Conservation (phyloP, 768 basidiomycete genomes). For the Boletus sp. region DNA sequence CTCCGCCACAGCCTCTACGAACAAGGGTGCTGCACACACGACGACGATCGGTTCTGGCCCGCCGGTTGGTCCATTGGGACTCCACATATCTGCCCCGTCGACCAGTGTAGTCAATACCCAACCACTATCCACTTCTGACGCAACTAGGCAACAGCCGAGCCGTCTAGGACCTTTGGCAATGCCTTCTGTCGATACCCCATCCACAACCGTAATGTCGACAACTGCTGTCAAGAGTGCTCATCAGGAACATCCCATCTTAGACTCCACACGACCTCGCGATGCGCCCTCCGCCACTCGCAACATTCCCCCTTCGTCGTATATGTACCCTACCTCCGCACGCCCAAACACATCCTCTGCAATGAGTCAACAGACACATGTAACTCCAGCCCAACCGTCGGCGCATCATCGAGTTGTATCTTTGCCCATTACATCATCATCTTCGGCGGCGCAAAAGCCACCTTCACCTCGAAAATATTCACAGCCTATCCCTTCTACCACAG, state of each 20-base stretch:
- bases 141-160: conserved; percentile 18
- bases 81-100: conserved; percentile 4
- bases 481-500: conserved; percentile 21
- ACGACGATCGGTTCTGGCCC: conserved; percentile 5
- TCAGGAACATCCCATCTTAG: conserved; percentile 22
- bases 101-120: conserved; percentile 9
- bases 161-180: conserved; percentile 15
- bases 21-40: conserved; percentile 7
- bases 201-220: conserved; percentile 12
- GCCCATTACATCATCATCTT: conserved; percentile 25
- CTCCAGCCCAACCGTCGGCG: conserved; percentile 18
- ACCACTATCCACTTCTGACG: conserved; percentile 12
- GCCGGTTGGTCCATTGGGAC: conserved; percentile 5
- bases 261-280: conserved; percentile 26
- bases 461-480: conserved; percentile 32
- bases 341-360: conserved; percentile 16
- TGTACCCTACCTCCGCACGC: conserved; percentile 25
- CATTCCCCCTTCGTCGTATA: conserved; percentile 18
- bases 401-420: conserved; percentile 40
- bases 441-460: conserved; percentile 20
- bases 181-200: conserved; percentile 16
- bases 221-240: conserved; percentile 15
- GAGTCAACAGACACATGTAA: conserved; percentile 22
- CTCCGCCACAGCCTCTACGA: conserved; percentile 2
- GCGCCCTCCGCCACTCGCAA: conserved; percentile 19